phyloP scores from a whole-genome alignment of 495 filamentous ascomycete genomes.

The Bombardia bombarda region DNA sequence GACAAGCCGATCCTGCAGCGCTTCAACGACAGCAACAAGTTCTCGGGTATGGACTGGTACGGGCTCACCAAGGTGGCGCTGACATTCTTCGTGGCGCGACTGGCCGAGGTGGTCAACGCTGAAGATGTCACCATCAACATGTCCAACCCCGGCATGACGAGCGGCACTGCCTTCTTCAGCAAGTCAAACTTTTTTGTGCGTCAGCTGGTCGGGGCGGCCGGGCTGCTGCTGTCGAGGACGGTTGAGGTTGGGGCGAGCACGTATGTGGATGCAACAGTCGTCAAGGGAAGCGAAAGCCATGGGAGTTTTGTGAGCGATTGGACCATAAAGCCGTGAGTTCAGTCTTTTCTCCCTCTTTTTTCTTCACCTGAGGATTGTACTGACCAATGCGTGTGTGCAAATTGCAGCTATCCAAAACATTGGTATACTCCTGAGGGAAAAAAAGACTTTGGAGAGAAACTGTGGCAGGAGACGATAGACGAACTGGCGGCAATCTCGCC shows the following conservation, averaged over 20 bases:
- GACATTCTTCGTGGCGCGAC: constrained; percentile 23
- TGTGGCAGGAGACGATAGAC: neutral
- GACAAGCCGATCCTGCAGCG: constrained; percentile 13
- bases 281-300: neutral
- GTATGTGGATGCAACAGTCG: neutral
- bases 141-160: constrained; percentile 21
- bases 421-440: neutral
- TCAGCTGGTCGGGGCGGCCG: neutral
- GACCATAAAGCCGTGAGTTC: neutral
- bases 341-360: neutral
- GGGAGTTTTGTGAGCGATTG: neutral
- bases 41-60: constrained; percentile 18
- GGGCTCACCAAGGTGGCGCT: constrained; percentile 29
- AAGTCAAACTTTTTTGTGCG: neutral
- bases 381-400: neutral
- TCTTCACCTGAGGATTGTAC: neutral
- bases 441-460: neutral
- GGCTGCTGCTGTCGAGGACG: neutral
- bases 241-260: neutral
- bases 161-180: constrained; percentile 6
- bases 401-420: neutral
- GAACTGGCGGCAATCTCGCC: too few relatives aligned
- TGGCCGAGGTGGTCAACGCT: constrained; percentile 20
- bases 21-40: constrained; percentile 19
- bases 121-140: constrained; percentile 36